Base-by-base conservation (phyloP, 202 grass and related monocot species). In the Setaria viridis region DNA sequence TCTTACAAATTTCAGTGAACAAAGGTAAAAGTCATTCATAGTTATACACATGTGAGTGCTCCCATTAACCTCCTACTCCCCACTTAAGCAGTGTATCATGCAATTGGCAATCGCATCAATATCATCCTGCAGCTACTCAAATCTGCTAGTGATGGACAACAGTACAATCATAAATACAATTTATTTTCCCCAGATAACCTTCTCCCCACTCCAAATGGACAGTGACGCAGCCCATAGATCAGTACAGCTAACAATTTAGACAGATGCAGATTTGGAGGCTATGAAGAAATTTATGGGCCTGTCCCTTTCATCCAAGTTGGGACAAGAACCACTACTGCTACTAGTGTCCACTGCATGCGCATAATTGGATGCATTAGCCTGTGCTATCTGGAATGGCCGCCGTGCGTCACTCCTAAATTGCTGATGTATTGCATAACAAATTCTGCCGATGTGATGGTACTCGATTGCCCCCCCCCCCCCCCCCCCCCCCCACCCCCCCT, bases 291-390 rank as follows among this genome's bases (percentile, higher is more conserved):
- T 83, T 50, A 87, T 79, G 84, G 67, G 51, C 48, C 2, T 79
- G 74, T 90, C 84, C 67, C 72, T 54, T 20, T 90, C 88, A 51
- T 74, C 78, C 67, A 77, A 90, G 51, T 90, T 68, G 67, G 30
- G 88, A 83, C 50, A 83, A 74, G 74, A 68, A 83, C 67, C 71
- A 73, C 67, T 72, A 66, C 55, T 85, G 74, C 78, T 71, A 70
- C 77, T 63, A 53, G 47, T 43, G 64, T 46, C 57, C 45, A 42
- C 43, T 63, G 25, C 86, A 72, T 79, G 57, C 7, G 46, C 74
- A 54, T 65, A 84, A 73, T 13, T 79, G 74, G 46, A 78, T 65
- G 43, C 80, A 79, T 19, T 83, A 77, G 21, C 63, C 34, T 54
- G 21, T 20, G 54, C 63, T 35, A 81, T 69, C 87, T 45, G 77